Percentiles rank a stretch among this genome's conserved stretches.
Evolutionary conservation across 305 asterid species (phyloP).

Genomic region (Striga hermonthica): DNA sequence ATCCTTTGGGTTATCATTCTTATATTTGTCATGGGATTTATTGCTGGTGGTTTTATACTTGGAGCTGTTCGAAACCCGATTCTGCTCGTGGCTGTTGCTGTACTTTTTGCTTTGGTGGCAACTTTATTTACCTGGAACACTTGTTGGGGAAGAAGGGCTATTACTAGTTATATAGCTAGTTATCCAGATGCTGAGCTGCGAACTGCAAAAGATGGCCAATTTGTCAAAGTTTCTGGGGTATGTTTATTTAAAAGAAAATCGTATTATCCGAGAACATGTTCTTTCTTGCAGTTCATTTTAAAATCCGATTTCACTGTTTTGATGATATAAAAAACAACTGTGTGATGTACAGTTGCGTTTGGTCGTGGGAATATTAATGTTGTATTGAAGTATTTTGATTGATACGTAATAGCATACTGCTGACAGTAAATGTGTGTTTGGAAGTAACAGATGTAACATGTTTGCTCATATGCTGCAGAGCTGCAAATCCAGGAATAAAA

Average conservation of each 20-base stretch:
- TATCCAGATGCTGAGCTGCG: slow-evolving; percentile 75
- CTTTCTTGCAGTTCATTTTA: background rate
- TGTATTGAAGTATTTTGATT: background rate
- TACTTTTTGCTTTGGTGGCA: slow-evolving; percentile 59
- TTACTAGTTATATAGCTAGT: slow-evolving; percentile 52
- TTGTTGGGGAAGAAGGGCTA: slow-evolving; percentile 72
- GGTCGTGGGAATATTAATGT: background rate
- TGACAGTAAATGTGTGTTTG: too few species aligned
- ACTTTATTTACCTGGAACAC: slow-evolving; percentile 65
- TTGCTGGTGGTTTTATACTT: slow-evolving; percentile 75
- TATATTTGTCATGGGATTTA: slow-evolving; percentile 77
- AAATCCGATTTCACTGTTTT: background rate
- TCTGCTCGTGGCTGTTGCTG: slow-evolving; percentile 60
- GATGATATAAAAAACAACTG: too few species aligned
- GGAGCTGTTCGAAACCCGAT: slow-evolving; percentile 72
- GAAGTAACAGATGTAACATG: too few species aligned
- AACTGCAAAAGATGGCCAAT: slow-evolving; percentile 71
- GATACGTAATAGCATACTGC: too few species aligned
- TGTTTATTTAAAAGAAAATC: slow-evolving; percentile 14
- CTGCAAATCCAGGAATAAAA: too few species aligned
- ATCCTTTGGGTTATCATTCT: slow-evolving; percentile 70
- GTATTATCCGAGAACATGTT: too few species aligned
- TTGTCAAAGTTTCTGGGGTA: slow-evolving; percentile 83
- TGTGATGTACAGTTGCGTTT: background rate
- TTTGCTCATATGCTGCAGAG: too few species aligned